These are phyloP conservation scores for Syzygium syzygioides DNA, from an alignment of 441 rosid species.

Conservation along the genomic window DNA sequence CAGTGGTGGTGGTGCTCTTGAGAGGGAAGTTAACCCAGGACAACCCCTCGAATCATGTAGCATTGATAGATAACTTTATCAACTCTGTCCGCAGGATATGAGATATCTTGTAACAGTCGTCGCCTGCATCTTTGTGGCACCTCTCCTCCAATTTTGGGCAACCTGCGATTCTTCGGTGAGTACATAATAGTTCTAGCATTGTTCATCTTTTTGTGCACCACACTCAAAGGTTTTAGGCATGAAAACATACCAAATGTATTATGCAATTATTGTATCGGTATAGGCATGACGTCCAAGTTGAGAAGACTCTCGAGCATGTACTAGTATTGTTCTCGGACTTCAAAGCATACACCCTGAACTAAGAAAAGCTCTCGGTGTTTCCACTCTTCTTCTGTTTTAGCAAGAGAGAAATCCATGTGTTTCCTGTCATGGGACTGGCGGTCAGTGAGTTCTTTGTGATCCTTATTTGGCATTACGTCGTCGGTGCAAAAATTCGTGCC, in stretches of 20 bases:
- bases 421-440: constrained; percentile 37
- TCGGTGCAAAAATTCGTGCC: constrained; percentile 78
- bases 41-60: too few species aligned
- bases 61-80: too few species aligned
- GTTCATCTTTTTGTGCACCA: not conserved
- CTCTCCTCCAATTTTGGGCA: too few species aligned
- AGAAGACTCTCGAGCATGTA: constrained; percentile 58
- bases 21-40: too few species aligned
- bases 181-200: not conserved
- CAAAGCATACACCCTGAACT: constrained; percentile 50
- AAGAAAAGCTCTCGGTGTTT: constrained; percentile 27
- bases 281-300: constrained; percentile 62
- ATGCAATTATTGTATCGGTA: constrained; percentile 67
- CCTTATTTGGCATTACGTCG: constrained; percentile 63
- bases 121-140: too few species aligned
- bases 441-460: constrained; percentile 40
- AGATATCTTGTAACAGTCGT: too few species aligned
- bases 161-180: too few species aligned
- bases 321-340: constrained; percentile 56
- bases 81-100: too few species aligned
- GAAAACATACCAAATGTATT: constrained; percentile 63
- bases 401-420: constrained; percentile 52
- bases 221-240: not conserved
- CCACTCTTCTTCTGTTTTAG: constrained; percentile 61
- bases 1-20: too few species aligned